These are phyloP conservation scores for Cercospora sp. DNA, from an alignment of 2,329 filamentous ascomycete genomes.

Conservation along the genomic window DNA sequence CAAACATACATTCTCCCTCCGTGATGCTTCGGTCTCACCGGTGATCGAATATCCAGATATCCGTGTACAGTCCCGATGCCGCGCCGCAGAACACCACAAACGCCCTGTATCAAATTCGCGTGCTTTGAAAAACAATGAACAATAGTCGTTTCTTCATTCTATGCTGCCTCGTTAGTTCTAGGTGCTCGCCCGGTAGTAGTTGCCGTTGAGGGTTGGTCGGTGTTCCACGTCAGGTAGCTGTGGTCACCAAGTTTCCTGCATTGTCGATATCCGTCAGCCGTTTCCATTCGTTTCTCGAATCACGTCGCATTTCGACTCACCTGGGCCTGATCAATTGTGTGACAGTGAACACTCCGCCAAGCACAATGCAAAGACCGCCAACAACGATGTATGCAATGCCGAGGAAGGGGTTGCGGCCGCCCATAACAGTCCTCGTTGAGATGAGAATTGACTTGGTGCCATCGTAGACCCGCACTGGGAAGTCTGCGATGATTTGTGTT, in stretches of 20 bases:
- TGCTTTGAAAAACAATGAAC: slow-evolving; percentile 27
- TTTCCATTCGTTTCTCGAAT: background rate
- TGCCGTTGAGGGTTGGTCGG: slow-evolving; percentile 61
- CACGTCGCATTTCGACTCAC: slow-evolving; percentile 51
- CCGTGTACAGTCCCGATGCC: slow-evolving; percentile 17
- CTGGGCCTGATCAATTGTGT: slow-evolving; percentile 89
- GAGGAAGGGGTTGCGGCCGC: slow-evolving; percentile 91
- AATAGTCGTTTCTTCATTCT: slow-evolving; percentile 20
- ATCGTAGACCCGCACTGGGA: slow-evolving; percentile 74
- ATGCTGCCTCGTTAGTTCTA: slow-evolving; percentile 37
- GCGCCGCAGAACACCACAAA: slow-evolving; percentile 27
- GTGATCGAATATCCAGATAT: slow-evolving; percentile 14
- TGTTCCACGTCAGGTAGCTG: slow-evolving; percentile 96
- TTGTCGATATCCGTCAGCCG: slow-evolving; percentile 11
- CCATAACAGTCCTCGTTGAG: slow-evolving; percentile 87
- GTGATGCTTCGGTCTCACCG: slow-evolving; percentile 14
- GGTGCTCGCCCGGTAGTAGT: slow-evolving; percentile 50
- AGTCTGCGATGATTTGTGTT: slow-evolving; percentile 58
- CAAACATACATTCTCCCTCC: slow-evolving; percentile 11
- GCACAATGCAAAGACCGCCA: slow-evolving; percentile 84
- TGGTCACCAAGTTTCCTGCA: slow-evolving; percentile 93
- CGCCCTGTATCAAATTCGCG: slow-evolving; percentile 20
- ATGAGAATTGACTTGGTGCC: slow-evolving; percentile 89
- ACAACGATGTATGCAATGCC: slow-evolving; percentile 96
- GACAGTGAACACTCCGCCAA: slow-evolving; percentile 84